Base-by-base conservation (phyloP, 73 alveolate genomes). In the Symbiodinium natans region DNA sequence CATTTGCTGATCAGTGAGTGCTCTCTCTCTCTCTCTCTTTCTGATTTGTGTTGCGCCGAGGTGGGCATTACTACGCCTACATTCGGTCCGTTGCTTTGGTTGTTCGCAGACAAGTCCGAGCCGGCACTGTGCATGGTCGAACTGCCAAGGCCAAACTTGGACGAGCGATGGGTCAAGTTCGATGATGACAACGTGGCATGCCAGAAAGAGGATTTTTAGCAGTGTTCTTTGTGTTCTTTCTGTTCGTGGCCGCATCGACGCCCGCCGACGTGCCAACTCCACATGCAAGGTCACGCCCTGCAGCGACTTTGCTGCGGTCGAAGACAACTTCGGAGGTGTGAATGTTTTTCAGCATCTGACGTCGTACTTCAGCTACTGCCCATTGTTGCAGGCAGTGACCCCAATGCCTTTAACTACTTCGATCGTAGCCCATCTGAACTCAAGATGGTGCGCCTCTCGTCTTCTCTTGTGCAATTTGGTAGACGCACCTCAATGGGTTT, bases 41-140 rank as follows among this genome's bases (percentile, higher is more conserved):
- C n/a, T n/a, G n/a, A n/a, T n/a, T n/a, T n/a, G n/a, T n/a, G n/a
- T n/a, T n/a, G n/a, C n/a, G n/a, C n/a, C n/a, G n/a, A 89, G 95
- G 95, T 73, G 99, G 99, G 19, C 99, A 99, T 93, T 99, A 99
- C 99, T 99, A 89, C 93, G 99, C 99, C 41, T 99, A 99, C 99
- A 99, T 99, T 71, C 99, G 99, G 89, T 99, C 99, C 73, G 77
- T n/a, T n/a, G n/a, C n/a, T n/a, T n/a, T n/a, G n/a, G n/a, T n/a
- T n/a, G n/a, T n/a, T n/a, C n/a, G n/a, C n/a, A n/a, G n/a, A n/a
- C n/a, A n/a, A n/a, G n/a, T n/a, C n/a, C n/a, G n/a, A n/a, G n/a
- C n/a, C n/a, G n/a, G n/a, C n/a, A n/a, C 75, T 56, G 75, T 31
- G 19, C 13, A 13, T 46, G 40, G 36, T 2, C 38, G 13, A 23